These are phyloP conservation scores for Paraleonurus japonicus DNA, from an alignment of 257 asterid genomes.

Conservation along the genomic window DNA sequence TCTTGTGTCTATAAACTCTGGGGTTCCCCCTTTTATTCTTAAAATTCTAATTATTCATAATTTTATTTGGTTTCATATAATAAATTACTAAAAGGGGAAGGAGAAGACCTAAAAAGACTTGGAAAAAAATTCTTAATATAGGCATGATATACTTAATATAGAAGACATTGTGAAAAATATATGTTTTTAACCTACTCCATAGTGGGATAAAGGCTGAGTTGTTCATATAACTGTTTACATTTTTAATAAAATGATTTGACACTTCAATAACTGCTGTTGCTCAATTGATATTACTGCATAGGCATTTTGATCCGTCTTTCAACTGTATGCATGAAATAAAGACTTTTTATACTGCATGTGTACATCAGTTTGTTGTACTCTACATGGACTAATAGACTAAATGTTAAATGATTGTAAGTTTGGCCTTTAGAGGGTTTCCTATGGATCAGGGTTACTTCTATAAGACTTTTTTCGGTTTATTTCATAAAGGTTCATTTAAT, in stretches of 20 bases:
- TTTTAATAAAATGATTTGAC: neutral
- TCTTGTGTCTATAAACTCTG: conserved; percentile 11
- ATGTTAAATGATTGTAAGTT: no score
- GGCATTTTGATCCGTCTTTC: neutral
- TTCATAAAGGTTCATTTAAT: neutral
- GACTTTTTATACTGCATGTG: neutral
- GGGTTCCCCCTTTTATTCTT: neutral
- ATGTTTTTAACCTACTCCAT: no score
- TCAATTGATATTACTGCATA: neutral
- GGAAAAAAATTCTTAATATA: neutral
- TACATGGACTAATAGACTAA: no score
- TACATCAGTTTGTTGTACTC: neutral
- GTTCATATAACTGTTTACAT: neutral
- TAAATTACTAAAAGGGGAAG: neutral
- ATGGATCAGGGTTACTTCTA: neutral
- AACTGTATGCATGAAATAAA: neutral
- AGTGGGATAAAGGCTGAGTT: neutral
- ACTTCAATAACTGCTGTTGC: neutral
- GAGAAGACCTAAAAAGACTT: neutral
- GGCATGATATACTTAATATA: neutral
- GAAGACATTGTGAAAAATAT: neutral
- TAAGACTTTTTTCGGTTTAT: neutral
- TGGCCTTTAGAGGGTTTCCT: no score
- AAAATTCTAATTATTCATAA: conserved; percentile 11
- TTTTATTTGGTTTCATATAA: conserved; percentile 14